Base-by-base conservation (phyloP, 2,329 filamentous ascomycete species). In the Didymella glomerata region DNA sequence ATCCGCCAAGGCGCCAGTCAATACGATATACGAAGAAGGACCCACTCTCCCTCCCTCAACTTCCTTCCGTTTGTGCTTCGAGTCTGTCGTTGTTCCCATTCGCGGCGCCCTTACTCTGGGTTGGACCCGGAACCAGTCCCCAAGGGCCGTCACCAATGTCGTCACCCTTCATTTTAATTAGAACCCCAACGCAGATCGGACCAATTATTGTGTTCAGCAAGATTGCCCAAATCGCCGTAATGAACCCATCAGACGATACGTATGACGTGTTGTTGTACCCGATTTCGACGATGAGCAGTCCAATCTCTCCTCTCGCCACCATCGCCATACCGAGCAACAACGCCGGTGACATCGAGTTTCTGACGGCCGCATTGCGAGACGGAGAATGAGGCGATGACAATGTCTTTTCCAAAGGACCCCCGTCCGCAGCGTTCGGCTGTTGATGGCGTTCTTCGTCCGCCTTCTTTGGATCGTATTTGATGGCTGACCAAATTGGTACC, bases 261-360 rank as follows among this genome's bases (percentile, higher is more conserved):
- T 73, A 71, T 5, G 61, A 52, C 2, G 68, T 71, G 22, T 68
- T 69, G 56, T 69, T 72, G 42, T 71, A 72, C 0, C 64, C 70
- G 24, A 73, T 71, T 45, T 71, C 63, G 9, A 71, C 68, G 20
- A 72, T 70, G 13, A 73, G 57, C 10, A 73, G 57, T 16, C 70
- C 68, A 28, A 74, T 73, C 22, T 74, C 69, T 22, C 68, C 70
- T 28, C 69, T 63, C 27, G 69, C 68, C 8, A 74, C 66, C 70
- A 66, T 61, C 8, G 70, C 68, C 53, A 65, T 66, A 8, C 69
- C 68, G 6, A 73, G 63, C 3, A 73, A 46, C 4, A 64, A 32
- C 14, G 49, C 47, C 11, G 55, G 55, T 25, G 58, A 61, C 8
- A 62, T 27, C 14, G 59, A 51, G 25, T 38, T 48, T 8, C 57